These are phyloP conservation scores for Cryptosporidium sp. DNA, from an alignment of 169 alveolate genomes.

Conservation along the genomic window DNA sequence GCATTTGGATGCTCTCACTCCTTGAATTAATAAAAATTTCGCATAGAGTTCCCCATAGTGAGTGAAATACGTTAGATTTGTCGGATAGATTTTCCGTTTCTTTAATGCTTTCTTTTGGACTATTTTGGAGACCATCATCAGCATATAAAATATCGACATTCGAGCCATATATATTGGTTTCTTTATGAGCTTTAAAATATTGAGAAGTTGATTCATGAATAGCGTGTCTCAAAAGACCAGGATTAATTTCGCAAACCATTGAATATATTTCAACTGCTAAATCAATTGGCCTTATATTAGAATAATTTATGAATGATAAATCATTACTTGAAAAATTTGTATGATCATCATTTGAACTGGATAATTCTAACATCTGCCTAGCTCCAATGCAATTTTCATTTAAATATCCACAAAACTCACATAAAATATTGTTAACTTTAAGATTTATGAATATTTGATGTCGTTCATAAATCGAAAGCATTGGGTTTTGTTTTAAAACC, in stretches of 20 bases:
- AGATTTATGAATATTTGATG: conserved; percentile 56
- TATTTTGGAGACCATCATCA: neutral
- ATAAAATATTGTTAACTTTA: conserved; percentile 42
- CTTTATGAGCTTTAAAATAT: neutral
- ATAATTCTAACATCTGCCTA: conserved; percentile 44
- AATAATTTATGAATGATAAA: neutral
- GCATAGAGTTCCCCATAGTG: conserved; percentile 55
- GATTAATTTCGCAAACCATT: conserved; percentile 67
- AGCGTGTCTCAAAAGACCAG: conserved; percentile 66
- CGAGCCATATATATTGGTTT: neutral
- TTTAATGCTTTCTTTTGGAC: neutral
- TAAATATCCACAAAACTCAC: conserved; percentile 58
- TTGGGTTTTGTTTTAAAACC: conserved; percentile 66
- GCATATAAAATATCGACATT: neutral
- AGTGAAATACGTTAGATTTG: neutral
- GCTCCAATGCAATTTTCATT: conserved; percentile 69
- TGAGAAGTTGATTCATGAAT: conserved; percentile 62
- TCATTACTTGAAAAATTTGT: neutral
- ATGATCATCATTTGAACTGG: neutral
- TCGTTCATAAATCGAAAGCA: conserved; percentile 65
- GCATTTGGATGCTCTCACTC: conserved; percentile 66
- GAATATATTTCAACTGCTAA: conserved; percentile 65
- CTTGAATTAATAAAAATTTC: conserved; percentile 34
- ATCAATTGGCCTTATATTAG: conserved; percentile 54
- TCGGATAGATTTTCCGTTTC: neutral